Percentiles rank a stretch among this genome's conserved stretches.
Evolutionary conservation across 2,329 filamentous ascomycete species (phyloP).

Genomic region (Arachnopeziza araneosa): DNA sequence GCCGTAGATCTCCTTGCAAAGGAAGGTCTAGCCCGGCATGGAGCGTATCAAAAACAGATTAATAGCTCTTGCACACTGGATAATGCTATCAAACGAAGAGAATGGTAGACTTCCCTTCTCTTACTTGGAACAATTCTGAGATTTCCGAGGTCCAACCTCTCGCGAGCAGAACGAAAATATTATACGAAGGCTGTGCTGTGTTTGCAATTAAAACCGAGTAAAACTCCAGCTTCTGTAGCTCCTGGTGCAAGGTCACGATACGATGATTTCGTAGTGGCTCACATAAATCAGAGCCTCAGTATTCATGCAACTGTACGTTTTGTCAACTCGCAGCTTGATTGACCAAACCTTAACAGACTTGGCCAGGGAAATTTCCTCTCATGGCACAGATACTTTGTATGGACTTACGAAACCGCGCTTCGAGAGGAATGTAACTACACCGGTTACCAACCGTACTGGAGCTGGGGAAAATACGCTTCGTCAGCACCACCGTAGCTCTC

Average conservation of each 20-base stretch:
- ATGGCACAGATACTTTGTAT: conserved; percentile 41
- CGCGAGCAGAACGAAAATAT: too few relatives aligned
- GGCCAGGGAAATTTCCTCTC: conserved; percentile 33
- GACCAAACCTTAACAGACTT: neutral
- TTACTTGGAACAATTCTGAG: too few relatives aligned
- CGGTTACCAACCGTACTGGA: conserved; percentile 36
- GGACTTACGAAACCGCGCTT: conserved; percentile 38
- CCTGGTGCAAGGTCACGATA: conserved; percentile 27
- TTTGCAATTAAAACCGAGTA: conserved; percentile 29
- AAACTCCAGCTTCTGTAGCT: conserved; percentile 27
- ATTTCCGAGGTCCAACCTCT: too few relatives aligned
- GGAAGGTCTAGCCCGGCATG: too few relatives aligned
- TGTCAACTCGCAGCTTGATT: conserved; percentile 11
- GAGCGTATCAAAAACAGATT: too few relatives aligned
- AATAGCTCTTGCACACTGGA: too few relatives aligned
- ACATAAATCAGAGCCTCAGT: conserved; percentile 21
- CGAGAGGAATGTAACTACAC: conserved; percentile 39
- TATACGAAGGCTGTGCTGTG: conserved; percentile 33
- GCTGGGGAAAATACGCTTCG: conserved; percentile 40
- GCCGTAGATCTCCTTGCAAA: too few relatives aligned
- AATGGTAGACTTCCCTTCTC: too few relatives aligned
- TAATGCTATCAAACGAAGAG: too few relatives aligned
- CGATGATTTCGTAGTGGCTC: conserved; percentile 36
- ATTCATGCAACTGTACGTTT: too few relatives aligned
- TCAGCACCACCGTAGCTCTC: too few relatives aligned